These are phyloP conservation scores for Penicillium turbatum DNA, from an alignment of 495 filamentous ascomycete genomes.

Conservation along the genomic window DNA sequence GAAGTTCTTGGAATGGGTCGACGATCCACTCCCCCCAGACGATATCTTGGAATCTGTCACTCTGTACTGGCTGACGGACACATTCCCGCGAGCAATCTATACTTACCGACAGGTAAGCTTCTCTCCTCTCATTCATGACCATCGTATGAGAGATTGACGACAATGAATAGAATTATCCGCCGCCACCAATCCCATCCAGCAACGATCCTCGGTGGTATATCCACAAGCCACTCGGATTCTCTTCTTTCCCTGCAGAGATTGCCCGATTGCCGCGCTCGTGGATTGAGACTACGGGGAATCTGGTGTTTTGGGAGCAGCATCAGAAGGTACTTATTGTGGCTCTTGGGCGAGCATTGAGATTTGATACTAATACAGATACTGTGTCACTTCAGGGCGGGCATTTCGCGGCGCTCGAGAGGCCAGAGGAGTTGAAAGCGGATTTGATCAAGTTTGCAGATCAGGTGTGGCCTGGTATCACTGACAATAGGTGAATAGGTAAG, in stretches of 20 bases:
- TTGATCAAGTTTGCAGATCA: conserved; percentile 52
- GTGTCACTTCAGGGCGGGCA: conserved; percentile 51
- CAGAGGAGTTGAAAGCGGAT: conserved; percentile 51
- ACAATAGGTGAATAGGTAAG: not conserved
- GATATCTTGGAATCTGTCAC: conserved; percentile 54
- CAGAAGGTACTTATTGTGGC: conserved; percentile 22
- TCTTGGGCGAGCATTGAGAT: not conserved
- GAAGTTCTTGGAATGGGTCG: conserved; percentile 63
- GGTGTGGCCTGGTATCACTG: conserved; percentile 27
- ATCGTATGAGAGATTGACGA: not conserved
- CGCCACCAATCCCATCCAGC: conserved; percentile 11
- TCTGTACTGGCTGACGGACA: conserved; percentile 64
- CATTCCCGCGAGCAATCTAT: conserved; percentile 55
- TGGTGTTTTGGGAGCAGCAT: conserved; percentile 48
- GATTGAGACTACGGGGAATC: conserved; percentile 45
- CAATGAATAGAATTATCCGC: conserved; percentile 18
- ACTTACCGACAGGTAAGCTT: conserved; percentile 45
- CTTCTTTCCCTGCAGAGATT: conserved; percentile 53
- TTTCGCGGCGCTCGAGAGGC: conserved; percentile 59
- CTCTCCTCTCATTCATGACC: not conserved
- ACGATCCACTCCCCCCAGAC: conserved; percentile 47
- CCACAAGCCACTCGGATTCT: conserved; percentile 57
- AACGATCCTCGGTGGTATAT: conserved; percentile 36
- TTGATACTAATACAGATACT: conserved; percentile 1
- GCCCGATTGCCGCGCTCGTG: conserved; percentile 45